Base-by-base conservation (phyloP, 345 rosid species). In the Gossypium raimondii region DNA sequence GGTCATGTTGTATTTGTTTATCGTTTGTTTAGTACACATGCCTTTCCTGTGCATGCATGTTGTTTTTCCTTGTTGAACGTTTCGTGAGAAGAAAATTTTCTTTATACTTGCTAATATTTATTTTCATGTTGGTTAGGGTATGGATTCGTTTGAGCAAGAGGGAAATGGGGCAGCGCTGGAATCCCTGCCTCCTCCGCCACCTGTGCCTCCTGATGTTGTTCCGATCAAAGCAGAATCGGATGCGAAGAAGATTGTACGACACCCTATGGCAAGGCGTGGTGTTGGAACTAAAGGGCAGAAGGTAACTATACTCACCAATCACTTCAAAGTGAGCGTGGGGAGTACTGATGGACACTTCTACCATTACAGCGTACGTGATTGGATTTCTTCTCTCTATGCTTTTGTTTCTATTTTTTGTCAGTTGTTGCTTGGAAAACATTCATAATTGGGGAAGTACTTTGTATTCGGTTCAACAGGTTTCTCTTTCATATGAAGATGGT, bases 261-360 rank as follows among this genome's bases (percentile, higher is more conserved):
- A 86, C 58, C 97, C 97, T 2, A 86, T 89, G 70, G 85, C 90
- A 27, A 83, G 98, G 72, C 87, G 85, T 38, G 89, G 97, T 43
- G 73, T 75, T 69, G 97, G 86, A 9, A 29, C 89, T 16, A 91
- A 78, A 76, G 97, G 97, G 50, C 88, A 86, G 71, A 89, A 80
- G 86, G 81, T 84, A 38, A 0, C 73, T 25, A 52, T 94, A 20
- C 82, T 84, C 3, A 94, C 97, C 0, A 92, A 94, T 77, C 98
- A 94, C 79, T 94, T 89, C 53, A 87, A 83, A 80, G 98, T 92
- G 16, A 85, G 87, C 64, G 85, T 91, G 61, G 78, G 80, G 29
- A 87, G 79, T 22, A 47, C 76, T 24, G 87, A 83, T 16, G 91
- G 86, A 2, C 72, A 87, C 44, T 94, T 92, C 88, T 89, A 56